These are phyloP conservation scores for Jimgerdemannia flammicorona DNA, from an alignment of 192 early-diverging fungal species.

Conservation along the genomic window DNA sequence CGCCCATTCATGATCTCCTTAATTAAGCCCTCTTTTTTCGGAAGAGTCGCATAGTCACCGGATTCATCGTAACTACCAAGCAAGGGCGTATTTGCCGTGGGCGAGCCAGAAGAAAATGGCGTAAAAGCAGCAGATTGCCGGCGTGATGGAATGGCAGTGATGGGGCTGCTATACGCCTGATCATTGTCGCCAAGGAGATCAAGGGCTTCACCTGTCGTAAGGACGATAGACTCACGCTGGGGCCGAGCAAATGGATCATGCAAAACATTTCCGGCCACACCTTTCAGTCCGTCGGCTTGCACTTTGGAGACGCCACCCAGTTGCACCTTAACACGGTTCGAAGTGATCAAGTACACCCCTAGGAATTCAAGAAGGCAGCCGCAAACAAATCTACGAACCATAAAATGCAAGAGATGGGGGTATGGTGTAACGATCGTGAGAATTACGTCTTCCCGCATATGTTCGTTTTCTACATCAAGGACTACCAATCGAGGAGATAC, in stretches of 20 bases:
- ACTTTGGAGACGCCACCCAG: background rate
- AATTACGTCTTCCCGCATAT: background rate
- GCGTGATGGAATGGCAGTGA: background rate
- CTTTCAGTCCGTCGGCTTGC: background rate
- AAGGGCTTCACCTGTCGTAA: background rate
- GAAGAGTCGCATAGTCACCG: background rate
- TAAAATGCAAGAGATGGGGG: background rate
- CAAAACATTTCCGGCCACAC: background rate
- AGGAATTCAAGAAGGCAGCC: slow-evolving; percentile 61
- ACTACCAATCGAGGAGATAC: slow-evolving; percentile 11
- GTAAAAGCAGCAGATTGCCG: background rate
- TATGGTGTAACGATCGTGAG: slow-evolving; percentile 15
- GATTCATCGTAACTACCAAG: background rate
- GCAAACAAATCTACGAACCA: slow-evolving; percentile 36
- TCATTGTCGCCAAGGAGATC: background rate
- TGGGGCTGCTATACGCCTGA: background rate
- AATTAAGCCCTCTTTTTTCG: slow-evolving; percentile 1
- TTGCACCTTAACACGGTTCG: slow-evolving; percentile 34
- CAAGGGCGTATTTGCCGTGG: background rate
- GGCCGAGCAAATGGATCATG: background rate
- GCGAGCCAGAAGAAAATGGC: background rate
- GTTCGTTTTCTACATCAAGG: background rate
- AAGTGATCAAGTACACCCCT: slow-evolving; percentile 69
- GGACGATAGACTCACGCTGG: background rate
- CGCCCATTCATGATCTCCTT: background rate